A percentile compares a stretch with the other conserved stretches of the same genome.
Evolutionary conservation across 805 yeast species (phyloP).

Genomic region (Tetrapisispora pingtungensis): DNA sequence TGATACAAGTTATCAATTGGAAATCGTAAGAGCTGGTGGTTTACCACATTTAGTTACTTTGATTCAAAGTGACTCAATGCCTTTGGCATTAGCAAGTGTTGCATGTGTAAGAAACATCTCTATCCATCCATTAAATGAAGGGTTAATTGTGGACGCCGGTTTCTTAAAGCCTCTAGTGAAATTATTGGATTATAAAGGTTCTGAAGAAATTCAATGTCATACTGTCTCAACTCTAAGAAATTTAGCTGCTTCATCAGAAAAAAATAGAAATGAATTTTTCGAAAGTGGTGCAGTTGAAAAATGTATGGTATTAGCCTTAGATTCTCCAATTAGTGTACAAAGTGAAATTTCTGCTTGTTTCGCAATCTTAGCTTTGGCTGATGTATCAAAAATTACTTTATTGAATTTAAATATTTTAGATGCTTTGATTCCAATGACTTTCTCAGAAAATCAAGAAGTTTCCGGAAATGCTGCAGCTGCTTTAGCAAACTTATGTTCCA

Average conservation of each 20-base stretch:
- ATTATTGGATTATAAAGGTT: conserved; percentile 71
- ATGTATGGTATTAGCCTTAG: conserved; percentile 77
- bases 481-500: conserved; percentile 85
- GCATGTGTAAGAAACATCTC: conserved; percentile 97
- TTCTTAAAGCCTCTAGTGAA: conserved; percentile 85
- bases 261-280: conserved; percentile 80
- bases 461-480: conserved; percentile 99
- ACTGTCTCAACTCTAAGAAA: conserved; percentile 94
- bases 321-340: conserved; percentile 85
- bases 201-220: conserved; percentile 96
- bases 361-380: conserved; percentile 93
- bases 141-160: conserved; percentile 92
- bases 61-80: conserved; percentile 81
- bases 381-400: conserved; percentile 78
- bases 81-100: conserved; percentile 89
- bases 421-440: conserved; percentile 85
- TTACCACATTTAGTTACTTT: conserved; percentile 86
- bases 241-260: conserved; percentile 90
- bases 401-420: conserved; percentile 76
- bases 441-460: conserved; percentile 81
- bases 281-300: conserved; percentile 94
- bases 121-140: conserved; percentile 93
- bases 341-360: conserved; percentile 94
- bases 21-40: conserved; percentile 92
- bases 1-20: conserved; percentile 91